Evolutionary conservation across 192 early-diverging fungal species (phyloP).

Genomic region (Neocallimastix lanati): DNA sequence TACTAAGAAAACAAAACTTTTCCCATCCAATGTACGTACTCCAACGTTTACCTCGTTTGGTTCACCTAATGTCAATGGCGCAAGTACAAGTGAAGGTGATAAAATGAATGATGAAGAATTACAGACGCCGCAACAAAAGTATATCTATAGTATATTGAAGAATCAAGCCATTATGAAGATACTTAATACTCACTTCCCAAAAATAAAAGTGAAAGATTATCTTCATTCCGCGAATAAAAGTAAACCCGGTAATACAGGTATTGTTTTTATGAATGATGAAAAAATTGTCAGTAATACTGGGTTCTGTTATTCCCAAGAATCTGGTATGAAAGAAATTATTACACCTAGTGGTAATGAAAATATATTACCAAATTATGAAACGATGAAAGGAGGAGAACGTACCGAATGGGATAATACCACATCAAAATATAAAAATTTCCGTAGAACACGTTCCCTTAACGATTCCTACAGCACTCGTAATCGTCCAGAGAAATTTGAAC

Average conservation of each 20-base stretch:
- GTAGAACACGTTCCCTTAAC: neutral
- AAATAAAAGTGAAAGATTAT: neutral
- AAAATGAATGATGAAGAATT: neutral
- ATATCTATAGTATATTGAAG: neutral
- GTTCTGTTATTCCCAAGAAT: neutral
- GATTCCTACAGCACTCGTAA: neutral
- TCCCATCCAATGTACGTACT: neutral
- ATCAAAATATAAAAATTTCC: neutral
- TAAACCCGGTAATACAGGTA: neutral
- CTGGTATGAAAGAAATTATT: neutral
- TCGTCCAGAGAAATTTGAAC: neutral
- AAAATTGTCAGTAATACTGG: neutral
- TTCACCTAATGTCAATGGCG: neutral
- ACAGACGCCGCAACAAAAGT: neutral
- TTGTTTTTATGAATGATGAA: neutral
- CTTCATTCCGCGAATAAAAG: neutral
- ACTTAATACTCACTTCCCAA: neutral
- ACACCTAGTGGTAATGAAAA: neutral
- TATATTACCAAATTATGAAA: neutral
- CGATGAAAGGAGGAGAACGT: neutral
- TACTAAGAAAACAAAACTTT: neutral
- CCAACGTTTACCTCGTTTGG: neutral
- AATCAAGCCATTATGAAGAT: neutral
- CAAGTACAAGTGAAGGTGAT: neutral
- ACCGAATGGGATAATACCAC: neutral